Percentiles rank a stretch among this genome's conserved stretches.
Evolutionary conservation across 2,329 filamentous ascomycete species (phyloP).

Genomic region (Aspergillus costaricaensis): DNA sequence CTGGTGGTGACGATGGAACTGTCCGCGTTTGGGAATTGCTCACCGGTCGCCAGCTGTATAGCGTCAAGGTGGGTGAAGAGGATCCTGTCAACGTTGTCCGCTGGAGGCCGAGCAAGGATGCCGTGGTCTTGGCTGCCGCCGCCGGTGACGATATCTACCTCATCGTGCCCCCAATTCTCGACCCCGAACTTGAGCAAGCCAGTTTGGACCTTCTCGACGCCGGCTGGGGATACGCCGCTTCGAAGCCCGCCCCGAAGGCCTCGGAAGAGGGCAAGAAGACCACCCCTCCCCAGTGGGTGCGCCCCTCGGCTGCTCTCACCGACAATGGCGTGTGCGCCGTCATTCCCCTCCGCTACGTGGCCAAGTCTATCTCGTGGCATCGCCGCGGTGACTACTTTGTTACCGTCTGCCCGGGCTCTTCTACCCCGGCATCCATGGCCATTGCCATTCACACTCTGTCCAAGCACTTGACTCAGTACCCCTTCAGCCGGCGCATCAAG

Average conservation of each 20-base stretch:
- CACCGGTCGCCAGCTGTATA: constrained; percentile 87
- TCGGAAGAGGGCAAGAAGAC: constrained; percentile 64
- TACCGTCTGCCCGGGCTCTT: constrained; percentile 73
- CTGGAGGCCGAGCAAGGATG: constrained; percentile 84
- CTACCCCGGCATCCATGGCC: constrained; percentile 57
- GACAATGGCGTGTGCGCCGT: constrained; percentile 76
- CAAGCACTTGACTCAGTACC: constrained; percentile 91
- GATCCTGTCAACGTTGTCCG: constrained; percentile 82
- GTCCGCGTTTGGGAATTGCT: constrained; percentile 86
- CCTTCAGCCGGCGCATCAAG: constrained; percentile 73
- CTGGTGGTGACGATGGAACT: constrained; percentile 90
- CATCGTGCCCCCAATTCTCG: constrained; percentile 71
- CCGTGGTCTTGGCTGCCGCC: constrained; percentile 78
- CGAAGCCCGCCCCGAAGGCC: constrained; percentile 54
- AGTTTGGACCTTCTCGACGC: constrained; percentile 78
- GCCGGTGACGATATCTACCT: constrained; percentile 84
- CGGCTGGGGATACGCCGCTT: constrained; percentile 91
- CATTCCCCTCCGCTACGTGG: constrained; percentile 73
- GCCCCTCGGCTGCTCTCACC: constrained; percentile 72
- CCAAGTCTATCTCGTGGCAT: constrained; percentile 94
- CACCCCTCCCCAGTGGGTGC: constrained; percentile 77
- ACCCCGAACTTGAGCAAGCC: constrained; percentile 70
- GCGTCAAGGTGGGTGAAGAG: constrained; percentile 71
- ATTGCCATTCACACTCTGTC: constrained; percentile 94
- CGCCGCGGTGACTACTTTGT: constrained; percentile 91